Base-by-base conservation (phyloP, 495 filamentous ascomycete genomes). In the Barbatosphaeria neglecta region DNA sequence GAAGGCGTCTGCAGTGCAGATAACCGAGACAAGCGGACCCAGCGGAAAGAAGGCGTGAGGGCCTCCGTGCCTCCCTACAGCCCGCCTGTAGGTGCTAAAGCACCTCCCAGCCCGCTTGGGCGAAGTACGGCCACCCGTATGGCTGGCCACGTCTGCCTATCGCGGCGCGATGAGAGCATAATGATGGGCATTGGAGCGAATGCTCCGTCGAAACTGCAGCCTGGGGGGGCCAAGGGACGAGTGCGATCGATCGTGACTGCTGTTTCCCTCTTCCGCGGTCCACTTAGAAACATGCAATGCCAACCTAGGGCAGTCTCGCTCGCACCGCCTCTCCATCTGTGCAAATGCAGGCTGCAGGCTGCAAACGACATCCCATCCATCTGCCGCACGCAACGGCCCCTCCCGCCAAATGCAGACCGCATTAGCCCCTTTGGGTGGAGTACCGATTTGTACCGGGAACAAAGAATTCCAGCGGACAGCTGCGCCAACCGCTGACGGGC, bases 291-390 rank as follows among this genome's bases (percentile, higher is more conserved):
- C 7, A n/a, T 22, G n/a, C n/a, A n/a, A n/a, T n/a, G n/a, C n/a
- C n/a, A n/a, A n/a, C n/a, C n/a, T n/a, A n/a, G n/a, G n/a, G n/a
- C n/a, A n/a, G n/a, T n/a, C n/a, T n/a, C n/a, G n/a, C n/a, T 28
- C 27, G 20, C 24, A 18, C 31, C 22, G 43, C 37, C 22, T 43
- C 48, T 50, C 35, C 39, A 44, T 41, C 46, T 18, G 31, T 31
- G 25, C 33, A 41, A 49, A 41, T 50, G 40, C 51, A 53, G 40
- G 24, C 35, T 43, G 51, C 47, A 44, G 41, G 42, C 43, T 53
- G 51, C 47, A 53, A 48, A 44, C 27, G 44, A 49, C 37, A 50
- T 53, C n/a, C n/a, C n/a, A n/a, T n/a, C n/a, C n/a, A n/a, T n/a
- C n/a, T n/a, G 51, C 44, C 47, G 51, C 39, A 46, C 51, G 28